A percentile compares a stretch with the other conserved stretches of the same genome.
phyloP scores from a whole-genome alignment of 495 filamentous ascomycete species.

The Trichoderma asperelloides region DNA sequence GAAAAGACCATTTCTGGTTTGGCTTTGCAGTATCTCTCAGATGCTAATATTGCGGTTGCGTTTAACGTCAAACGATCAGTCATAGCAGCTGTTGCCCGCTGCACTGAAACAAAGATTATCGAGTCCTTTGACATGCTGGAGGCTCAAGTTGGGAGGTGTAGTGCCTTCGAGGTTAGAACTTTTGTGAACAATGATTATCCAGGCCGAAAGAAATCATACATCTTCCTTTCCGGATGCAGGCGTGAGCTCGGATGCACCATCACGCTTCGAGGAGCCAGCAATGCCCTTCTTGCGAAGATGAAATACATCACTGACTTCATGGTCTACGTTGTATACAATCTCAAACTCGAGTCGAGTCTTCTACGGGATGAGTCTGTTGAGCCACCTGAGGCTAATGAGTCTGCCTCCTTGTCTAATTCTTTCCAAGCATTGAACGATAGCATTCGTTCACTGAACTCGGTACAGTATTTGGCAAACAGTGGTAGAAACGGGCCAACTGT shows the following conservation, averaged over 20 bases:
- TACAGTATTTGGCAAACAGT: not conserved
- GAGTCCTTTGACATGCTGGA: slow-evolving; percentile 93
- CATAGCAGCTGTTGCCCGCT: slow-evolving; percentile 86
- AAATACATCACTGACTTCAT: slow-evolving; percentile 97
- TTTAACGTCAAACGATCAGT: slow-evolving; percentile 96
- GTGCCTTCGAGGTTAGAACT: slow-evolving; percentile 89
- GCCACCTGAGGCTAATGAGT: slow-evolving; percentile 48
- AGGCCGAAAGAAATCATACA: slow-evolving; percentile 82
- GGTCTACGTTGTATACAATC: slow-evolving; percentile 96
- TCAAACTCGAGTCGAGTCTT: slow-evolving; percentile 89
- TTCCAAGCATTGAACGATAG: slow-evolving; percentile 19
- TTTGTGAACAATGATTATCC: slow-evolving; percentile 68
- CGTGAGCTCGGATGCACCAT: slow-evolving; percentile 94
- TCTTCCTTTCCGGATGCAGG: slow-evolving; percentile 88
- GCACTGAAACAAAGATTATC: slow-evolving; percentile 81
- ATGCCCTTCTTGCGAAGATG: slow-evolving; percentile 59
- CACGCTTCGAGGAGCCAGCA: slow-evolving; percentile 75
- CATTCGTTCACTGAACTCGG: slow-evolving; percentile 11
- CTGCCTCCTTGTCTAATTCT: slow-evolving; percentile 13
- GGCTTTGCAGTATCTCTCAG: slow-evolving; percentile 75
- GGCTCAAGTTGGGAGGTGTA: slow-evolving; percentile 66
- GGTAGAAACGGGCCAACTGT: slow-evolving; percentile 11
- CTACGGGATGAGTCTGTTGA: slow-evolving; percentile 94
- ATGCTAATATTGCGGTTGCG: slow-evolving; percentile 81
- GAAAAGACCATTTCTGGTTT: slow-evolving; percentile 86